Evolutionary conservation across 2,329 filamentous ascomycete genomes (phyloP), one percentile per base, ranked within the genome.

Genomic region (Fusarium solani-melongenae): DNA sequence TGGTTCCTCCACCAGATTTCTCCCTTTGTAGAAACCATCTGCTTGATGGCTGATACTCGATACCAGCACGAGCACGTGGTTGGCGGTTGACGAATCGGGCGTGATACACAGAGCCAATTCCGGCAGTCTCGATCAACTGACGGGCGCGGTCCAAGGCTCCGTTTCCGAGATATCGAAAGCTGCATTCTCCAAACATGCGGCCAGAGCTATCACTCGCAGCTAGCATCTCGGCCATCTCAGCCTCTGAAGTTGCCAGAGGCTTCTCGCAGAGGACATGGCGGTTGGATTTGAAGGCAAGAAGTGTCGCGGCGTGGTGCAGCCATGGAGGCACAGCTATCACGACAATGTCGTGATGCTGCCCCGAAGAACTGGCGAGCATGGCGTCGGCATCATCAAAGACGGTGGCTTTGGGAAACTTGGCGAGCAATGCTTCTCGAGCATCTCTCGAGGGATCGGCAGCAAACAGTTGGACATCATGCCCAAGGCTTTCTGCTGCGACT

Each of bases 261-360:
- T 69, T 69, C 46, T 69, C 67, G 59, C 67, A 69, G 46, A 69
- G 67, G 4, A 69, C 67, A 31, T 69, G 67, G 38, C 67, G 67
- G 4, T 59, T 60, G 29, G 67, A 69, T 41, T 6, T 53, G 49
- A 69, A 69, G 4, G 67, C 63, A 31, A 46, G 63, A 4, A 69
- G 63, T 12, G 67, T 69, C 36, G 67, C 67, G 0, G 51, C 44
- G 27, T 67, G 67, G 58, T 69, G 67, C 27, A 69, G 62, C 24
- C 15, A 69, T 15, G 67, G 67, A 63, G 67, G 67, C 44, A 69
- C 67, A 12, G 67, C 67, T 56, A 69, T 36, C 29, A 69, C 67
- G 31, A 69, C 67, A n/a, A 69, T 67, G 53, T 69, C 67, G n/a
- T 9, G 59, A 7, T 39, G n/a, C 12, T 60, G 55, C 1, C 67